Evolutionary conservation across 2,329 filamentous ascomycete genomes (phyloP), one percentile per base, ranked within the genome.

Genomic region (Verticillium nubilum): DNA sequence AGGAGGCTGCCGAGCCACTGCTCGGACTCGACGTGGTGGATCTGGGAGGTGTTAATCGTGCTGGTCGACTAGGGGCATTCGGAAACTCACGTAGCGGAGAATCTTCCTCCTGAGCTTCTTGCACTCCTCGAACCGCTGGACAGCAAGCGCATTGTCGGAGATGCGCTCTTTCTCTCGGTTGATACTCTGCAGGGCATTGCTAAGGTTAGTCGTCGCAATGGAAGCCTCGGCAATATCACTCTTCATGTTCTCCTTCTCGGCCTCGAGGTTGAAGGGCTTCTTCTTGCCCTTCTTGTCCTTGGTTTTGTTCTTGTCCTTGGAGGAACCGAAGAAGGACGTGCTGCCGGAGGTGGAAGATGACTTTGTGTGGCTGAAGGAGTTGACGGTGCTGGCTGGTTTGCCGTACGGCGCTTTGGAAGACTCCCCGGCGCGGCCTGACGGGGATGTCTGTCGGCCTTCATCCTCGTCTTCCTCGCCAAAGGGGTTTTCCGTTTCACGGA

Each of bases 1-100:
- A 99, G 86, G 4, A 99, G 81, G 62, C 91, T 88, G 50, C 94
- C 95, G 9, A 99, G 87, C 81, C 90, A 97, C 68, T 98, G 88
- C 69, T 98, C 94, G 9, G 87, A 88, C 71, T 97, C 91, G 13
- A 98, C 89, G 56, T 92, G 84, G 69, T 98, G 92, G 63, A 98
- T 97, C 85, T 88, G 59, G 2, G 47, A 10, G 19, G 13, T 28
- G 50, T 15, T 15, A 19, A 9, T 52, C 27, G n/a, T 47, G 10
- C 25, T 23, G 28, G 57, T 73, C 52, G 72, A 70, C 42, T 17
- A 57, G 4, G 54, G 17, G 37, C 17, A 3, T 52, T 47, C 5
- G 27, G 15, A 23, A 7, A 76, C 83, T 61, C 73, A 87, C 86
- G 72, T 97, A 98, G 59, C 92, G 89, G 42, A 98, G 72, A 29